These are phyloP conservation scores for Amylocarpus encephaloides DNA, from an alignment of 2,329 filamentous ascomycete species.

Conservation along the genomic window DNA sequence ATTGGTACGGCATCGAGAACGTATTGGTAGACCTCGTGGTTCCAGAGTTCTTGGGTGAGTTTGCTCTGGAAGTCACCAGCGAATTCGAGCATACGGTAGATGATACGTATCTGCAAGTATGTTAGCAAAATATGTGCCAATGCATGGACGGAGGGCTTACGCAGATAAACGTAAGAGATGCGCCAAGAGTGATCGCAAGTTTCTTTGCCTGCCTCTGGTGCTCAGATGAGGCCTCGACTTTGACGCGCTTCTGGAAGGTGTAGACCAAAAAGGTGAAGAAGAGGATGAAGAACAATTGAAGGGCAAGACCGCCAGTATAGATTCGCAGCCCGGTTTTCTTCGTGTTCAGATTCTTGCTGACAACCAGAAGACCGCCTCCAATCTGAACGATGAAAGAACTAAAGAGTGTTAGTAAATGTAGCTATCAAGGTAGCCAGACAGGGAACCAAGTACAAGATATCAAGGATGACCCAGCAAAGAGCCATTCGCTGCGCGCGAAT, in stretches of 20 bases:
- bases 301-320: constrained; percentile 10
- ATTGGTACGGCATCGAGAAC: constrained; percentile 50
- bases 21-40: constrained; percentile 47
- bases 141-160: constrained; percentile 1
- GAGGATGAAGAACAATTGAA: constrained; percentile 13
- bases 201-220: constrained; percentile 1
- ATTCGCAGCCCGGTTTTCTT: constrained; percentile 9
- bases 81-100: constrained; percentile 55
- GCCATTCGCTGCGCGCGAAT: constrained; percentile 32
- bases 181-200: constrained; percentile 5
- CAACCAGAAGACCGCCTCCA: constrained; percentile 10
- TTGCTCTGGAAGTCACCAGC: constrained; percentile 35
- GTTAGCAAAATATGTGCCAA: not conserved
- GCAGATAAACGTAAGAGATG: constrained; percentile 5
- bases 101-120: constrained; percentile 40
- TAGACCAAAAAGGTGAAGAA: constrained; percentile 5
- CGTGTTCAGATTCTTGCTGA: constrained; percentile 3
- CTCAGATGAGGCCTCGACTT: not conserved
- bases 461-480: constrained; percentile 38
- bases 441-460: constrained; percentile 29
- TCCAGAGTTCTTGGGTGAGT: constrained; percentile 41
- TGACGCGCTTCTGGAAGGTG: constrained; percentile 4
- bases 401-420: not conserved
- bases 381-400: constrained; percentile 25
- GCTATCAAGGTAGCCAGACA: not conserved